phyloP scores from a whole-genome alignment of 495 filamentous ascomycete genomes.

The Penicillium argentinense region DNA sequence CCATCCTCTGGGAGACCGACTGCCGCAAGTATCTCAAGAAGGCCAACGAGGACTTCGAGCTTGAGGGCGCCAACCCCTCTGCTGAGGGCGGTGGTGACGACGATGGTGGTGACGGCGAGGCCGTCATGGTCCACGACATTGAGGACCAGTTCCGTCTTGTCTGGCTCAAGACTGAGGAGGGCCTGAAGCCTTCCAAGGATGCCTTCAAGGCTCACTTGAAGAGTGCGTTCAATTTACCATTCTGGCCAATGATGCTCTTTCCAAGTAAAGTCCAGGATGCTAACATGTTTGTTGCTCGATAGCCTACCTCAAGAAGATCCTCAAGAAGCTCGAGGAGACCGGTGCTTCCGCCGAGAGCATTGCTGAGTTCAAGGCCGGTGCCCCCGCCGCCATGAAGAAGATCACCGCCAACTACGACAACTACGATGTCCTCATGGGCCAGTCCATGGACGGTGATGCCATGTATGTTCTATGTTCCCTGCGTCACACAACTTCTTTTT shows the following conservation, averaged over 20 bases:
- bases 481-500: neutral
- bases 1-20: constrained; percentile 80
- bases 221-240: constrained; percentile 49
- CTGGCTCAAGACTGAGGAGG: constrained; percentile 67
- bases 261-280: no score
- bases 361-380: constrained; percentile 73
- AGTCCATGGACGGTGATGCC: constrained; percentile 86
- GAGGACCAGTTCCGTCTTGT: constrained; percentile 88
- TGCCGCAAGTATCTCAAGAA: constrained; percentile 84
- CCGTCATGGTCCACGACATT: constrained; percentile 82
- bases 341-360: constrained; percentile 63
- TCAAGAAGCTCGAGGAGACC: constrained; percentile 61
- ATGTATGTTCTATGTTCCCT: constrained; percentile 59
- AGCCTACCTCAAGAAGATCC: constrained; percentile 91
- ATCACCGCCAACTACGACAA: constrained; percentile 85
- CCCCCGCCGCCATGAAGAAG: constrained; percentile 71
- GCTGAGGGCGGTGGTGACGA: constrained; percentile 88
- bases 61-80: constrained; percentile 96
- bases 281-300: no score
- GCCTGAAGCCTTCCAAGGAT: constrained; percentile 65
- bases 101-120: constrained; percentile 53
- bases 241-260: constrained; percentile 1
- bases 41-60: constrained; percentile 69
- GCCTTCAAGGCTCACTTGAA: constrained; percentile 77
- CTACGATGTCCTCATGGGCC: constrained; percentile 90